A percentile compares a stretch with the other conserved stretches of the same genome.
These are phyloP conservation scores for Mortierella sp. DNA, from an alignment of 371 early-diverging fungal genomes.

Conservation along the genomic window DNA sequence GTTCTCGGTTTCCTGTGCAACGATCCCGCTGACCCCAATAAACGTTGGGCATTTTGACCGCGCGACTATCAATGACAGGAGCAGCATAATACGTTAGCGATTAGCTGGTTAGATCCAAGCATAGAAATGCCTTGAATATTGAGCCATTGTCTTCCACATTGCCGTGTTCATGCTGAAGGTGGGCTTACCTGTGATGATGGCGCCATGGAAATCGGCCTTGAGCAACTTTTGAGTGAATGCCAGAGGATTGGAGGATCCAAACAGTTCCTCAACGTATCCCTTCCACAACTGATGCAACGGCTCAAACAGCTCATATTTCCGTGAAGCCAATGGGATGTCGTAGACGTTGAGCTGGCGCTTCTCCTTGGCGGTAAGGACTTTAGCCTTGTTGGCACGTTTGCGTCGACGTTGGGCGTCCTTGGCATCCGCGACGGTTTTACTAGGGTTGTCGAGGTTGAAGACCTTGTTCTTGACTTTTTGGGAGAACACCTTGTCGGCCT, in stretches of 20 bases:
- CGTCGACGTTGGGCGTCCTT: conserved; percentile 36
- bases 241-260: conserved; percentile 51
- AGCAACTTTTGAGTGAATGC: conserved; percentile 75
- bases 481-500: conserved; percentile 28
- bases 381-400: conserved; percentile 57
- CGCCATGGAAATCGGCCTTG: conserved; percentile 91
- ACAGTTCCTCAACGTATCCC: conserved; percentile 81
- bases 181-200: conserved; percentile 76
- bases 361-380: conserved; percentile 72
- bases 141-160: background rate
- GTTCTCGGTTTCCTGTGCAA: conserved; percentile 91
- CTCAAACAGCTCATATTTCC: conserved; percentile 70
- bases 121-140: background rate
- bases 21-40: conserved; percentile 85
- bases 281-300: conserved; percentile 88
- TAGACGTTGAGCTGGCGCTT: conserved; percentile 71
- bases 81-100: background rate
- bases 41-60: conserved; percentile 86
- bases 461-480: conserved; percentile 61
- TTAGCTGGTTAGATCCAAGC: background rate
- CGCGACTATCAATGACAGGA: conserved; percentile 62
- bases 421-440: conserved; percentile 23
- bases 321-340: conserved; percentile 70
- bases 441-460: conserved; percentile 63
- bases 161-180: background rate